Evolutionary conservation across 148 eudicot genomes (phyloP).

Genomic region (Nyssa sinensis): DNA sequence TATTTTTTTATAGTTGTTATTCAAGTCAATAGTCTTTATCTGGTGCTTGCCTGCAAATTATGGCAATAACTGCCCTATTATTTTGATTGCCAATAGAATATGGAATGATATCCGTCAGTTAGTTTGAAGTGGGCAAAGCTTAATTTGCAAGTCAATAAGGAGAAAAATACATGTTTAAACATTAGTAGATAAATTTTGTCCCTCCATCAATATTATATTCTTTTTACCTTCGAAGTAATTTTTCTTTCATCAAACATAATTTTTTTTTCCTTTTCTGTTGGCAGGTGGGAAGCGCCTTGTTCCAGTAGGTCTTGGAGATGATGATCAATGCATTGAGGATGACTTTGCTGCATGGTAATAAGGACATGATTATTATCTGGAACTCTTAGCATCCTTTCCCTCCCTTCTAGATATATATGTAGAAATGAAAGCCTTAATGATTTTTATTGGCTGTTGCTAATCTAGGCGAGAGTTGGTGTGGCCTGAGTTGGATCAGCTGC

Average conservation of each 20-base stretch:
- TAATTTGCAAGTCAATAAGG: not conserved
- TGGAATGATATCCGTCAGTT: not conserved
- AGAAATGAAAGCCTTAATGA: not conserved
- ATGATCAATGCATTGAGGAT: constrained; percentile 96
- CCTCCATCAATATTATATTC: not conserved
- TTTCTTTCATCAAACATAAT: not conserved
- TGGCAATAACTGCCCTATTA: too few relatives aligned
- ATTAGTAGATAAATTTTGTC: not conserved
- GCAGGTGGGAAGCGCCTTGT: constrained; percentile 86
- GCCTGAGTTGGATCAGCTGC: constrained; percentile 89
- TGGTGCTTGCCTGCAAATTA: too few relatives aligned
- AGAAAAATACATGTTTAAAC: not conserved
- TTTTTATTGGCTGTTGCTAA: constrained; percentile 4
- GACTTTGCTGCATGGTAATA: constrained; percentile 92
- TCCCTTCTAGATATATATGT: too few relatives aligned
- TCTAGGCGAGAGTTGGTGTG: constrained; percentile 81
- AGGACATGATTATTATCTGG: not conserved
- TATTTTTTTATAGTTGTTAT: too few relatives aligned
- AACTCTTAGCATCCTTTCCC: not conserved
- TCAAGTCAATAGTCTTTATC: too few relatives aligned
- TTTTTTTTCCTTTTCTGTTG: not conserved
- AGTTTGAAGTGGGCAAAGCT: not conserved
- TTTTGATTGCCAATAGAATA: not conserved
- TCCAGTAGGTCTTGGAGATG: constrained; percentile 92
- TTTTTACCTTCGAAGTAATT: not conserved